These are phyloP conservation scores for grape (Vitis vinifera) DNA, from an alignment of 164 flowering plant genomes.

Conservation along the genomic window ASM3070453v1 NC_081817.1:4836501-4837000, in stretches of 20 bases:
- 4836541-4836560: neutral
- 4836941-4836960: too few species aligned
- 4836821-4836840: too few species aligned
- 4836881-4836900: too few species aligned
- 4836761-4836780: too few species aligned
- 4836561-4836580: neutral
- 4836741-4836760: neutral
- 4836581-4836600: conserved; percentile 45
- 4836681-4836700: conserved; percentile 69
- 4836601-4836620: conserved; percentile 82
- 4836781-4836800: too few species aligned
- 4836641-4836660: conserved; percentile 80
- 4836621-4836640: conserved; percentile 79
- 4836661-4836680: conserved; percentile 81
- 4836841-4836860: too few species aligned
- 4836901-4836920: too few species aligned
- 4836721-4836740: conserved; percentile 48
- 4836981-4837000: too few species aligned
- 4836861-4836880: too few species aligned
- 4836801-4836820: too few species aligned
- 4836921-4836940: too few species aligned
- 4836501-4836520: neutral
- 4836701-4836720: conserved; percentile 54
- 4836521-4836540: neutral
- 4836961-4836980: too few species aligned